Conservation (phyloP, 495 filamentous ascomycete genomes). For the Xylaria telfairii region DNA sequence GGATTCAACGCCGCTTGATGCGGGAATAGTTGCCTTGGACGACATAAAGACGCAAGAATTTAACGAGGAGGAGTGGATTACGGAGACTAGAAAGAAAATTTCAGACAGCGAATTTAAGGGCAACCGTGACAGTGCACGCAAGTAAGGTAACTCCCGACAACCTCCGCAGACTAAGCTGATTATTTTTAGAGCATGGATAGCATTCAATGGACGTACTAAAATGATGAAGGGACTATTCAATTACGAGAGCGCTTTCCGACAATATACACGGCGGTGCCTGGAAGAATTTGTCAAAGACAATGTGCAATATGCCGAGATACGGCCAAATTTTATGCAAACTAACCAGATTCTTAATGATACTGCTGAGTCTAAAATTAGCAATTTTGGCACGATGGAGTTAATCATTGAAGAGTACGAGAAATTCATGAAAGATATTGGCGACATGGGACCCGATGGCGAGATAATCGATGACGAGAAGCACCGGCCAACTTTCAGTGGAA, state of each 20-base stretch:
- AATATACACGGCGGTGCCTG: constrained; percentile 54
- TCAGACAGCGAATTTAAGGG: background rate
- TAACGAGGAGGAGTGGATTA: constrained; percentile 9
- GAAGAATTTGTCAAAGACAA: constrained; percentile 59
- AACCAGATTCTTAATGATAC: constrained; percentile 58
- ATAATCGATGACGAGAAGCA: constrained; percentile 33
- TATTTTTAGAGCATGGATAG: constrained; percentile 56
- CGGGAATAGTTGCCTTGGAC: background rate
- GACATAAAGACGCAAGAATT: background rate
- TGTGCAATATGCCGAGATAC: constrained; percentile 64
- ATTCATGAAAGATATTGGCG: constrained; percentile 47
- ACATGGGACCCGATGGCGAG: constrained; percentile 34
- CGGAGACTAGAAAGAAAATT: constrained; percentile 16
- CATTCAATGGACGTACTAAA: constrained; percentile 60
- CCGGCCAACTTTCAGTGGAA: constrained; percentile 43
- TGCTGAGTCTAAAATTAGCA: constrained; percentile 48
- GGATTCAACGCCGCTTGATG: background rate
- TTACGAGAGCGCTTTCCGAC: constrained; percentile 57
- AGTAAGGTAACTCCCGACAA: background rate
- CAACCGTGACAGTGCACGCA: constrained; percentile 16
- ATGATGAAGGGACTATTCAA: constrained; percentile 69
- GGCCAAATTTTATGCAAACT: constrained; percentile 62
- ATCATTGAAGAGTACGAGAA: constrained; percentile 55
- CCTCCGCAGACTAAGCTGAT: constrained; percentile 22
- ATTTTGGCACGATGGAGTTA: constrained; percentile 56